These are phyloP conservation scores for Hypocreales sp. DNA, from an alignment of 2,329 filamentous ascomycete species.

Conservation along the genomic window DNA sequence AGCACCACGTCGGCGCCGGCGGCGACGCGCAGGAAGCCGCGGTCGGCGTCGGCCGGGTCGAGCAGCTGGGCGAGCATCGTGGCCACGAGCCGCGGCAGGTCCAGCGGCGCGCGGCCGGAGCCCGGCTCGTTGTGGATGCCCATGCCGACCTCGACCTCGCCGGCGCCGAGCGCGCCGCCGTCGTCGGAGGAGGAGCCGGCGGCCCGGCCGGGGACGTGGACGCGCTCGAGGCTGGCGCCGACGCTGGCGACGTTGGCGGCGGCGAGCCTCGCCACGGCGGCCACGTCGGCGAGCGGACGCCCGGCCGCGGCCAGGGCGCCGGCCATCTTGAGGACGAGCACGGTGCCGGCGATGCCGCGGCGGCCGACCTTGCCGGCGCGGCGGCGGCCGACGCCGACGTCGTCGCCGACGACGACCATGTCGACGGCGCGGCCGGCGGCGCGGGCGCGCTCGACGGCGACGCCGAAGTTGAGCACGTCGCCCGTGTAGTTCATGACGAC, in stretches of 20 bases:
- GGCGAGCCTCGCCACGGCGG: conserved; percentile 52
- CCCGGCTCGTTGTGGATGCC: conserved; percentile 62
- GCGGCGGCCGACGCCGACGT: conserved; percentile 71
- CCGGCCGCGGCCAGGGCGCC: conserved; percentile 69
- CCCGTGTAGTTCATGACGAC: conserved; percentile 93
- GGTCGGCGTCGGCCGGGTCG: conserved; percentile 48
- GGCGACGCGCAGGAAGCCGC: conserved; percentile 51
- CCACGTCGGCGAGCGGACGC: conserved; percentile 51
- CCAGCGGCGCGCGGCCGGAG: conserved; percentile 33
- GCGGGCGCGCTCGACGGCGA: conserved; percentile 84
- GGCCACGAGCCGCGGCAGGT: conserved; percentile 37
- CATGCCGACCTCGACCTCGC: conserved; percentile 55
- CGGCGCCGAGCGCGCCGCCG: conserved; percentile 31
- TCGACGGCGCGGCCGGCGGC: conserved; percentile 64
- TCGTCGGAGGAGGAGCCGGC: no score
- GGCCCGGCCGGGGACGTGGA: conserved; percentile 77
- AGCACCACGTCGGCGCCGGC: conserved; percentile 49
- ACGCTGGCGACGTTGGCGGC: conserved; percentile 71
- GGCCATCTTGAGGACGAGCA: conserved; percentile 79
- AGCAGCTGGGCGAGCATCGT: conserved; percentile 58
- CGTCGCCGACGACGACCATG: conserved; percentile 86
- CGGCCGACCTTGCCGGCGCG: conserved; percentile 85
- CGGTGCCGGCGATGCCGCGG: conserved; percentile 80
- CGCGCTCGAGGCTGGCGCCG: conserved; percentile 72
- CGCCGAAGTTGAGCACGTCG: conserved; percentile 81